Evolutionary conservation across 2,329 filamentous ascomycete genomes (phyloP).

Genomic region (Calonectria multiphialidica): DNA sequence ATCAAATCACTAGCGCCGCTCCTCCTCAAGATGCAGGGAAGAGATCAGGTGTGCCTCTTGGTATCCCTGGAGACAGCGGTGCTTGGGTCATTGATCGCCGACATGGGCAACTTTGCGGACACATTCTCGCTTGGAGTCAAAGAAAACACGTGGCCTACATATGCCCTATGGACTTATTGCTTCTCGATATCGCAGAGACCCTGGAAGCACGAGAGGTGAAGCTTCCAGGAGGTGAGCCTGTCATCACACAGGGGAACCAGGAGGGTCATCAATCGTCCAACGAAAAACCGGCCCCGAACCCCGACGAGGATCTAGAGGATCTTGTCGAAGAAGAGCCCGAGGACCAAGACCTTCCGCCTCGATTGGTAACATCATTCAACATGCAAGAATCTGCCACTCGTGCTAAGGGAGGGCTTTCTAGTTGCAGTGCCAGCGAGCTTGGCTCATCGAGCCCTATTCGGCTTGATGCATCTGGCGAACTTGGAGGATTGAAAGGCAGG

Average conservation of each 20-base stretch:
- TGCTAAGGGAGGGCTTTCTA: conserved; percentile 28
- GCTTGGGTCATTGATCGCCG: conserved; percentile 91
- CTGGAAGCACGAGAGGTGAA: conserved; percentile 78
- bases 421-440: conserved; percentile 30
- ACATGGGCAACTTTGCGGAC: conserved; percentile 85
- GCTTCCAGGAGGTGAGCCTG: conserved; percentile 71
- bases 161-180: conserved; percentile 91
- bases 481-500: conserved; percentile 43
- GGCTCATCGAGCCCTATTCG: conserved; percentile 44
- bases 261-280: conserved; percentile 11
- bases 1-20: conserved; percentile 65
- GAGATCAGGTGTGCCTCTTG: conserved; percentile 56
- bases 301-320: conserved; percentile 44
- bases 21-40: conserved; percentile 31
- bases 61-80: conserved; percentile 89
- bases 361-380: conserved; percentile 19
- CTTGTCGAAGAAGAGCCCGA: conserved; percentile 44
- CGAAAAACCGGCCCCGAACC: conserved; percentile 13
- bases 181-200: conserved; percentile 86
- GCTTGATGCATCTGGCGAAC: conserved; percentile 43
- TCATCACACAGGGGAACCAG: conserved; percentile 48
- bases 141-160: conserved; percentile 89
- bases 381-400: conserved; percentile 14
- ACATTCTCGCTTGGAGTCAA: conserved; percentile 89
- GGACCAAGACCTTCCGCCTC: conserved; percentile 30